Base-by-base conservation (phyloP, 148 eudicot genomes). In the Chenopodium formosanum region DNA sequence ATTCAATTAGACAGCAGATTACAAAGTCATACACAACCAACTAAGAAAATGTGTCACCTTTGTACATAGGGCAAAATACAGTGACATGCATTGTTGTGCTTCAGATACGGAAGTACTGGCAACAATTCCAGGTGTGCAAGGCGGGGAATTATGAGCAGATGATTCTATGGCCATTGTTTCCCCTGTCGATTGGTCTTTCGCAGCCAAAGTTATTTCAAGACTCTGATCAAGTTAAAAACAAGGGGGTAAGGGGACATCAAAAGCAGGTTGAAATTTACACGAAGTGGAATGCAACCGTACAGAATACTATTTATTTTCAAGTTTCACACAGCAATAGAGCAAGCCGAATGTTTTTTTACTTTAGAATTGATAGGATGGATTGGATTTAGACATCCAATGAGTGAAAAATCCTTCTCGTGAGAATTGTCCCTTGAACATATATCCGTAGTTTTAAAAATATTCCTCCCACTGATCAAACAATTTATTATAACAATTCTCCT, bases 21-120 rank as follows among this genome's bases (percentile, higher is more conserved):
- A 68, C 12, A 52, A 19, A 74, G 25, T 69, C 13, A 29, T 60
- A 34, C 19, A 84, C n/a, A 48, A 31, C 9, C 67, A 77, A 44
- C 60, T 7, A 56, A 23, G 7, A 60, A 66, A 74, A 79, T 62
- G 63, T 63, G 37, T 71, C 74, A 96, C 99, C 99, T 96, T 96
- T 80, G 99, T 96, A 84, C 99, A 96, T 73, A 96, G 84, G 56
- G 99, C 99, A 83, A 96, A 96, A 89, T 96, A 96, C 71, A 96
- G 87, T 31, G 98, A 90, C 95, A 92, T 92, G 95, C 93, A 89
- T 76, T 93, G 86, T 80, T 90, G 92, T 44, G 87, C 94, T 71
- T 92, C 95, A 77, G 91, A 83, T 70, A 92, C 78, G 53, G 90
- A 85, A 80, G 91, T 86, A 68, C 87, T 75, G 82, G 90, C 80